A percentile compares a stretch with the other conserved stretches of the same genome.
These are phyloP conservation scores for Orbilia blumenaviensis DNA, from an alignment of 2,329 filamentous ascomycete genomes.

Conservation along the genomic window DNA sequence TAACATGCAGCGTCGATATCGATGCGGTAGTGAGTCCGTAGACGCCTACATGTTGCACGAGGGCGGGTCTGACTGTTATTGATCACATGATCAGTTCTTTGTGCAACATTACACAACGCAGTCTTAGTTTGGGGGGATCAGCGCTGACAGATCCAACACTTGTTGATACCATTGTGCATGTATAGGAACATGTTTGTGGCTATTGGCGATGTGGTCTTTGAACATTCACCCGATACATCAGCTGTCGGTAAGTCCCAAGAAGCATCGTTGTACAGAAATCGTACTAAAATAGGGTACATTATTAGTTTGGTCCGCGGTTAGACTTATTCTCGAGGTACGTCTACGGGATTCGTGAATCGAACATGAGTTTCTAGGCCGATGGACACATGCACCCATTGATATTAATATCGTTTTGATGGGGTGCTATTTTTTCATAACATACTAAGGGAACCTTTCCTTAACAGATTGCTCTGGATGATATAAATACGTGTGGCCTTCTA, in stretches of 20 bases:
- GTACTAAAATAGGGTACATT: not conserved
- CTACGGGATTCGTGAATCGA: no score
- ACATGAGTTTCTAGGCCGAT: no score
- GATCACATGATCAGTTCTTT: not conserved
- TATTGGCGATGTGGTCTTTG: constrained; percentile 48
- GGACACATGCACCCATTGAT: no score
- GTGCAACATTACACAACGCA: constrained; percentile 2
- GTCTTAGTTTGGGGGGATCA: not conserved
- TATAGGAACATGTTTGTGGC: constrained; percentile 26
- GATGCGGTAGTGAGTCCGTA: not conserved
- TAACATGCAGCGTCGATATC: not conserved
- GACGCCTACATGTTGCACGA: no score
- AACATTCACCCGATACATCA: constrained; percentile 42
- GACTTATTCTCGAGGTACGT: constrained; percentile 44
- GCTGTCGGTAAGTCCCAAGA: constrained; percentile 19
- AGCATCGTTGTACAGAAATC: no score
- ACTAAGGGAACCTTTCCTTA: not conserved
- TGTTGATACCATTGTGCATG: no score
- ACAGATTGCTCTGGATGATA: constrained; percentile 39
- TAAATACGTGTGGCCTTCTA: constrained; percentile 43
- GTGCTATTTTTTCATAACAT: no score
- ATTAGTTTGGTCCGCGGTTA: constrained; percentile 45
- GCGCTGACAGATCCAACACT: not conserved
- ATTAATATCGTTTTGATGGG: no score
- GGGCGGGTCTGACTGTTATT: no score